A percentile compares a stretch with the other conserved stretches of the same genome.
Evolutionary conservation across 1,284 basidiomycete species (phyloP).

Genomic region (Melampsora larici-populina): DNA sequence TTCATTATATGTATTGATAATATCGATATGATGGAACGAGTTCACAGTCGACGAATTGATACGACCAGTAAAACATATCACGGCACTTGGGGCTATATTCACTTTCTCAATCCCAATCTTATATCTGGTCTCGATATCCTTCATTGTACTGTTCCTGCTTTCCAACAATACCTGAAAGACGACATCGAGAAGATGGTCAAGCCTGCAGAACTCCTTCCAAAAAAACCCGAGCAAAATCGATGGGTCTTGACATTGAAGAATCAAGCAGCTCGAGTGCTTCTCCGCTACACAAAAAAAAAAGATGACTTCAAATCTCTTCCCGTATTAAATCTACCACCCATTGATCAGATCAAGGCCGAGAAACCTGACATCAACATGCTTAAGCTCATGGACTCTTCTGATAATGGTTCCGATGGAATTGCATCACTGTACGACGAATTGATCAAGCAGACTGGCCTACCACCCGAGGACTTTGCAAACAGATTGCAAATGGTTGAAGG

Average conservation of each 20-base stretch:
- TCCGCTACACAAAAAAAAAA: not conserved
- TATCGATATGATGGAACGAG: no score
- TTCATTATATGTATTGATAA: no score
- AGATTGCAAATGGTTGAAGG: not conserved
- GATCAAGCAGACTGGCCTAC: not conserved
- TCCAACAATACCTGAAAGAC: not conserved
- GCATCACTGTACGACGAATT: not conserved
- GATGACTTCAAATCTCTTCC: no score
- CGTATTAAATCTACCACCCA: not conserved
- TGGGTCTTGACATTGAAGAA: not conserved
- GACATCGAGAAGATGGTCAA: not conserved
- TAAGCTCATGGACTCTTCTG: not conserved
- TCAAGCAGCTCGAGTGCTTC: not conserved
- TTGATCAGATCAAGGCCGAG: not conserved
- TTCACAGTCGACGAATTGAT: no score
- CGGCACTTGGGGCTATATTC: constrained; percentile 9
- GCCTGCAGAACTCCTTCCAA: not conserved
- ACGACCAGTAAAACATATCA: not conserved
- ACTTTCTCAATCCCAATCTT: not conserved
- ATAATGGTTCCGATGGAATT: not conserved
- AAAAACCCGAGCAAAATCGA: not conserved
- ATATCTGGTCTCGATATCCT: not conserved
- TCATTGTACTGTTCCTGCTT: not conserved
- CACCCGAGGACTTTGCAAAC: not conserved
- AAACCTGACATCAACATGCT: not conserved